A percentile compares a stretch with the other conserved stretches of the same genome.
Evolutionary conservation across 2,329 filamentous ascomycete genomes (phyloP).

Genomic region (Cucurbitaria berberidis): DNA sequence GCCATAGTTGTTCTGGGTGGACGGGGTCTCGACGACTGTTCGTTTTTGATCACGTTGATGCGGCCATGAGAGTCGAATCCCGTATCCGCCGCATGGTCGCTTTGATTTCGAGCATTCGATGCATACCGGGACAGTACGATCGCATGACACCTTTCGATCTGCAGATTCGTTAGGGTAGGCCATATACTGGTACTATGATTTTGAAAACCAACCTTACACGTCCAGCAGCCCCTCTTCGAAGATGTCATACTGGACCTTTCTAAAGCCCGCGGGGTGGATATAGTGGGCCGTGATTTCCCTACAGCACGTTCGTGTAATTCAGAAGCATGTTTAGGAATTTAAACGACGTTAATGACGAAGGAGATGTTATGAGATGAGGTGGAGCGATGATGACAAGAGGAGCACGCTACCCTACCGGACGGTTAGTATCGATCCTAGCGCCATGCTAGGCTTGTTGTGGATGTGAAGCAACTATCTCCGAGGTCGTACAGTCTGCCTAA

Average conservation of each 20-base stretch:
- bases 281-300: not conserved
- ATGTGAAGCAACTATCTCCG: conserved; percentile 11
- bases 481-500: not conserved
- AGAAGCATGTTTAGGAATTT: no score
- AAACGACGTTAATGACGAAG: not conserved
- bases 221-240: conserved; percentile 10
- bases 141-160: conserved; percentile 21
- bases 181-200: no score
- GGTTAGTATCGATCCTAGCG: not conserved
- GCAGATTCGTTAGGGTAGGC: not conserved
- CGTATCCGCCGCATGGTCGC: conserved; percentile 19
- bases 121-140: conserved; percentile 12
- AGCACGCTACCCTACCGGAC: no score
- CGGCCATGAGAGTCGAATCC: conserved; percentile 17
- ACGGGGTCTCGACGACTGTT: not conserved
- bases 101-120: conserved; percentile 12
- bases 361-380: not conserved
- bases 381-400: not conserved
- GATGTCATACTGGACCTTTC: not conserved
- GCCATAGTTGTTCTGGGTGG: no score
- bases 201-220: conserved; percentile 3
- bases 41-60: not conserved
- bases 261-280: not conserved
- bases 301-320: not conserved
- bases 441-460: conserved; percentile 1